A percentile compares a stretch with the other conserved stretches of the same genome.
Conservation (phyloP, 1,139 yeast species). For the Protomyces inundatus region DNA sequence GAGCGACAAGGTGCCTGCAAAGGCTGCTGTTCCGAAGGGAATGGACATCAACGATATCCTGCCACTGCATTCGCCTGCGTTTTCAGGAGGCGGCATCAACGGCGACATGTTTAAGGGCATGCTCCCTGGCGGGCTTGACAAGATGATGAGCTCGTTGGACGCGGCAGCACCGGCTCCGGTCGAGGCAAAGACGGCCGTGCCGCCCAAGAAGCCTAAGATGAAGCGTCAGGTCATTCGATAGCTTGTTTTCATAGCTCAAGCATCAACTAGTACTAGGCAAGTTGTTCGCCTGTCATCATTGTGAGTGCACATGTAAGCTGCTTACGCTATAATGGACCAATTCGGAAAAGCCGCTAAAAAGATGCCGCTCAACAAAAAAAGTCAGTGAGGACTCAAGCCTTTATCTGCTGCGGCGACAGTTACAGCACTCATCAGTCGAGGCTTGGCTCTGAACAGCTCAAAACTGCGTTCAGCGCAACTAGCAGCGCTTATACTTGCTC, state of each 20-base stretch:
- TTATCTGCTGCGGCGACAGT: no score
- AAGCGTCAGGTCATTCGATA: slow-evolving; percentile 13
- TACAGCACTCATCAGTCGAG: no score
- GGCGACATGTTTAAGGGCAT: slow-evolving; percentile 33
- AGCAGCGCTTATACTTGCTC: no score
- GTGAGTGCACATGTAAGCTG: no score
- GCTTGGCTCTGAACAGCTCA: no score
- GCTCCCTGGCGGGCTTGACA: slow-evolving; percentile 16
- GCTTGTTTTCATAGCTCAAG: background rate
- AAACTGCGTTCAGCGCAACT: no score
- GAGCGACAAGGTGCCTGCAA: slow-evolving; percentile 51
- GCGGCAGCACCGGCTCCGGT: slow-evolving; percentile 35
- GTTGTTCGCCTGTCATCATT: no score
- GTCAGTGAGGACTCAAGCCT: no score
- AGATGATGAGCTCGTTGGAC: slow-evolving; percentile 26
- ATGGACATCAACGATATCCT: slow-evolving; percentile 79
- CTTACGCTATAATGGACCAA: no score
- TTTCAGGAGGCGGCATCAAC: slow-evolving; percentile 66
- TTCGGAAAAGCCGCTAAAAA: no score
- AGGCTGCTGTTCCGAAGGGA: slow-evolving; percentile 73
- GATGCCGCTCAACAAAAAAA: no score
- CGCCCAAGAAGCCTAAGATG: slow-evolving; percentile 25
- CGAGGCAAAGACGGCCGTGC: slow-evolving; percentile 45
- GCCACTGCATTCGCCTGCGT: slow-evolving; percentile 73
- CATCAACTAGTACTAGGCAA: no score